Evolutionary conservation across 164 flowering plant genomes (phyloP).

Genomic region (Warburgia ugandensis): DNA sequence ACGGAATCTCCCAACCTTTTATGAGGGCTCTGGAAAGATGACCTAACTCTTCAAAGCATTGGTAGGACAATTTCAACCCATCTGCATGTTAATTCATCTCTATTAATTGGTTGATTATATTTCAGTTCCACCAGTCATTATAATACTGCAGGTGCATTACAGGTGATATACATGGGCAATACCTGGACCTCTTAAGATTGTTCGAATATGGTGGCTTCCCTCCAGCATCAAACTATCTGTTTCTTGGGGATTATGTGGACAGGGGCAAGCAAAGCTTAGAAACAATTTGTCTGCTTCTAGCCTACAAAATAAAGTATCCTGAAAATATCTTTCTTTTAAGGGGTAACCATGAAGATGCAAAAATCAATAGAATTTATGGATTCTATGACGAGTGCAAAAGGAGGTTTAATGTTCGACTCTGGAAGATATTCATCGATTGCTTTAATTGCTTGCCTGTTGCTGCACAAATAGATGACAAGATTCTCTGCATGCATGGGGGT

Average conservation of each 20-base stretch:
- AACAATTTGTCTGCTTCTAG: conserved; percentile 44
- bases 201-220: conserved; percentile 50
- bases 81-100: not conserved
- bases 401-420: conserved; percentile 46
- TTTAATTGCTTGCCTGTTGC: conserved; percentile 50
- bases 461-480: conserved; percentile 41
- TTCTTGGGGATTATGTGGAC: conserved; percentile 55
- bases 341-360: conserved; percentile 49
- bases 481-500: conserved; percentile 53
- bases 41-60: too few relatives aligned
- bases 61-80: not conserved
- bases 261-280: conserved; percentile 50
- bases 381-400: conserved; percentile 56
- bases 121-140: not conserved
- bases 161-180: conserved; percentile 61
- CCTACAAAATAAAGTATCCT: conserved; percentile 47
- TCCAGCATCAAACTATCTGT: conserved; percentile 39
- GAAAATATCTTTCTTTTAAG: conserved; percentile 32
- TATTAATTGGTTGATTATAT: not conserved
- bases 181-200: conserved; percentile 39
- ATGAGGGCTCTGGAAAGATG: too few relatives aligned
- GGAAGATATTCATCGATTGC: conserved; percentile 57
- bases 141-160: conserved; percentile 4
- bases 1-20: not conserved
- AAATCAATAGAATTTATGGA: conserved; percentile 50